Percentiles rank a stretch among this genome's conserved stretches.
These are phyloP conservation scores for Saccharomyces uvarum DNA, from an alignment of 1,139 yeast genomes.

Conservation along the genomic window DNA sequence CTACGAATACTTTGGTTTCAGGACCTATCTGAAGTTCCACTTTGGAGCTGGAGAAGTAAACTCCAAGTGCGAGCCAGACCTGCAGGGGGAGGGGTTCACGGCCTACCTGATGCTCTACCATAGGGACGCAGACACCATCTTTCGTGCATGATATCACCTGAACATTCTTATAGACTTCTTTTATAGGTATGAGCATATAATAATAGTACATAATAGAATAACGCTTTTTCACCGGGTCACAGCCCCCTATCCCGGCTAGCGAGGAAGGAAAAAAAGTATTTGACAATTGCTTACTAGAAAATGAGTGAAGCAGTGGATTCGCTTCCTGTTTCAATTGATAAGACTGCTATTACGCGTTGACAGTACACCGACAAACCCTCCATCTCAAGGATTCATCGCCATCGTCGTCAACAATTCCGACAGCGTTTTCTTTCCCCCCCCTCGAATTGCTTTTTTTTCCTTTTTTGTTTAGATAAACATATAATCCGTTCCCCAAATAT, in stretches of 20 bases:
- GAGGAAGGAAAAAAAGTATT: neutral
- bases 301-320: neutral
- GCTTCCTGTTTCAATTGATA: neutral
- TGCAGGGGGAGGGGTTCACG: conserved; percentile 27
- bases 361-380: neutral
- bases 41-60: conserved; percentile 30
- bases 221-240: neutral
- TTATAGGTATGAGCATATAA: neutral
- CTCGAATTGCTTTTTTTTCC: neutral
- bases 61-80: conserved; percentile 20
- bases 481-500: neutral
- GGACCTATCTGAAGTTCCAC: conserved; percentile 22
- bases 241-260: conserved; percentile 1
- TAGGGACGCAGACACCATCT: conserved; percentile 15
- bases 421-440: neutral
- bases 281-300: neutral
- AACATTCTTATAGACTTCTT: neutral
- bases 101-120: conserved; percentile 29
- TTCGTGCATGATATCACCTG: conserved; percentile 2
- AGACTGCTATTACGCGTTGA: neutral
- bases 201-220: neutral
- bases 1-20: conserved; percentile 33
- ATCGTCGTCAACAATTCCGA: neutral
- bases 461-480: neutral
- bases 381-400: neutral